Conservation (phyloP, 768 basidiomycete genomes). For the Tylopilus rubrobrunneus region DNA sequence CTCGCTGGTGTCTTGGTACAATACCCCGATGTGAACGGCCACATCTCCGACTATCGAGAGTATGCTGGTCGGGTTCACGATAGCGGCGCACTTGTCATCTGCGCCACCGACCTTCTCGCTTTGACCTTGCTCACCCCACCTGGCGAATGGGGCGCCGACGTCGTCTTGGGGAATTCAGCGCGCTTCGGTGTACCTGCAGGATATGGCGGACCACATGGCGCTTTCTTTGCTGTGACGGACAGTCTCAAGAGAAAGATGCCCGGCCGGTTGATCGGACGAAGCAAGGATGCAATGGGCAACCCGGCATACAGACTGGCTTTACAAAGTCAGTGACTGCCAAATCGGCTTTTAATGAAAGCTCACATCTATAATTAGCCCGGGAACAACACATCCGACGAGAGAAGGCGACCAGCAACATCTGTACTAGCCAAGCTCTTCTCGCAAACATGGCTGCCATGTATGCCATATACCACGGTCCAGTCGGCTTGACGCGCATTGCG, state of each 20-base stretch:
- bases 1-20: slow-evolving; percentile 88
- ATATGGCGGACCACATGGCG: slow-evolving; percentile 97
- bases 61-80: slow-evolving; percentile 69
- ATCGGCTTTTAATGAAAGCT: slow-evolving; percentile 6
- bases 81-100: slow-evolving; percentile 75
- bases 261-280: slow-evolving; percentile 90
- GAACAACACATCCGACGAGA: slow-evolving; percentile 97
- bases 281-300: slow-evolving; percentile 78
- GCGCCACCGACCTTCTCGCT: slow-evolving; percentile 89
- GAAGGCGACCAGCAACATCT: slow-evolving; percentile 98
- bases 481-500: slow-evolving; percentile 80
- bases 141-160: slow-evolving; percentile 98
- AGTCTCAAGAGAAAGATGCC: slow-evolving; percentile 97
- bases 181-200: slow-evolving; percentile 96
- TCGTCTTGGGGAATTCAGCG: slow-evolving; percentile 92
- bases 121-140: slow-evolving; percentile 91
- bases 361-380: slow-evolving; percentile 52
- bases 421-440: slow-evolving; percentile 94
- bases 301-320: slow-evolving; percentile 90
- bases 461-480: slow-evolving; percentile 93
- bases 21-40: slow-evolving; percentile 90
- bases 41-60: slow-evolving; percentile 65
- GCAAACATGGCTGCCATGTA: slow-evolving; percentile 99
- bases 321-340: slow-evolving; percentile 64
- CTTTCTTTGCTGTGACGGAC: slow-evolving; percentile 94